phyloP scores from a whole-genome alignment of 2,329 filamentous ascomycete species.

The Beauveria scarabaeidicola region DNA sequence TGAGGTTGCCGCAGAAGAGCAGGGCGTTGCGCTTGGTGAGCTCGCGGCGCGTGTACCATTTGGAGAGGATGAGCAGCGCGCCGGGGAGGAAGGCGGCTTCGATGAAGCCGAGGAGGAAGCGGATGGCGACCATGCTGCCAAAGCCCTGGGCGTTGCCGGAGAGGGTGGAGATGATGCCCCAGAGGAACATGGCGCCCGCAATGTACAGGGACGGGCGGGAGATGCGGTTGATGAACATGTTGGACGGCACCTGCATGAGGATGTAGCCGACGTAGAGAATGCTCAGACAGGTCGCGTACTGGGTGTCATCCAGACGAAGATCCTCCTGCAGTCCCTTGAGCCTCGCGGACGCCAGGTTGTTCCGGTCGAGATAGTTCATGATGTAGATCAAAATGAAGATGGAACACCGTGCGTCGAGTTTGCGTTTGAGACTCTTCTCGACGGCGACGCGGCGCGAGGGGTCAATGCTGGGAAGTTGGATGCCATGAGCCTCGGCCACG shows the following conservation, averaged over 20 bases:
- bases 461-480: conserved; percentile 19
- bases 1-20: conserved; percentile 50
- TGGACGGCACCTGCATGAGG: conserved; percentile 53
- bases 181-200: conserved; percentile 43
- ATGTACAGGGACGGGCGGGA: conserved; percentile 44
- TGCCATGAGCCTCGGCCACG: not conserved
- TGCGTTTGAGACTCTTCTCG: conserved; percentile 60
- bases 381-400: conserved; percentile 70
- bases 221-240: conserved; percentile 49
- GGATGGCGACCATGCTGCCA: conserved; percentile 43
- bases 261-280: conserved; percentile 62
- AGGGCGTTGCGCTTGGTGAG: conserved; percentile 46
- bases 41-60: conserved; percentile 58
- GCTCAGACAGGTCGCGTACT: conserved; percentile 56
- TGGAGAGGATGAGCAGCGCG: conserved; percentile 53
- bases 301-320: conserved; percentile 42
- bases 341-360: conserved; percentile 60
- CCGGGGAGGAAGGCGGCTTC: conserved; percentile 59
- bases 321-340: conserved; percentile 57
- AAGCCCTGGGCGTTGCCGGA: conserved; percentile 46
- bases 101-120: conserved; percentile 53
- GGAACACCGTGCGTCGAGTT: conserved; percentile 60
- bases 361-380: conserved; percentile 60
- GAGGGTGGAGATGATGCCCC: conserved; percentile 52
- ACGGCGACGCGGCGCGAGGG: conserved; percentile 43